Evolutionary conservation across 805 yeast genomes (phyloP), one percentile per base, ranked within the genome.

Genomic region (Trichomonascus vanleenenianus): DNA sequence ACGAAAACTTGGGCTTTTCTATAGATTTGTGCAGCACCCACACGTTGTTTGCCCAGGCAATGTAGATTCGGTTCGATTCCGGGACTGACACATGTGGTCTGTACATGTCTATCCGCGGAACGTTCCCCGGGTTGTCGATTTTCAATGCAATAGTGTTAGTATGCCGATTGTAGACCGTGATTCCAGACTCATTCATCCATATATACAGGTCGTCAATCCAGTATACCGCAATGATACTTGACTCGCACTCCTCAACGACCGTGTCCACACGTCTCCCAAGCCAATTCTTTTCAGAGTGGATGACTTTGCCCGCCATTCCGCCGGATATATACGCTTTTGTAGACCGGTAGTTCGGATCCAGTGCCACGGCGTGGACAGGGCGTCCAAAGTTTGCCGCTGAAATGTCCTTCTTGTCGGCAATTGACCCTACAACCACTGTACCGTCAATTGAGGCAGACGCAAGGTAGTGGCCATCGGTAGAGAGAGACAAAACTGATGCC

Each of bases 401-500:
- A 2, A 83, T 76, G 54, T 83, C 93, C 3, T 69, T 65, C 15
- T 76, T 76, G 50, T 82, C 84, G 1, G 52, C 48, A 1, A 85
- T 66, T 2, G 88, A 75, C 0, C 96, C 93, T 3, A 87, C 75
- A 1, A 87, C 87, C 0, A 91, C 83, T 0, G 95, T 84, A 0
- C 98, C 98, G 60, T 93, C 98, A 69, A 91, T 81, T 0, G 97
- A 87, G 0, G 89, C 96, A 0, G 95, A 81, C 0, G 93, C 94
- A 49, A 93, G 78, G 56, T 73, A 78, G 7, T 64, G 64, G 0
- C 94, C 93, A 57, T 86, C 94, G 1, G 83, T 72, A 44, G 80
- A 76, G 0, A 87, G 71, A 0, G 86, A 76, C 36, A 89, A 64
- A 2, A 93, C 76, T 0, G 96, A 86, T 0, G 97, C 88, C 40